These are phyloP conservation scores for Metschnikowia santaceciliae DNA, from an alignment of 805 yeast genomes.

Conservation along the genomic window DNA sequence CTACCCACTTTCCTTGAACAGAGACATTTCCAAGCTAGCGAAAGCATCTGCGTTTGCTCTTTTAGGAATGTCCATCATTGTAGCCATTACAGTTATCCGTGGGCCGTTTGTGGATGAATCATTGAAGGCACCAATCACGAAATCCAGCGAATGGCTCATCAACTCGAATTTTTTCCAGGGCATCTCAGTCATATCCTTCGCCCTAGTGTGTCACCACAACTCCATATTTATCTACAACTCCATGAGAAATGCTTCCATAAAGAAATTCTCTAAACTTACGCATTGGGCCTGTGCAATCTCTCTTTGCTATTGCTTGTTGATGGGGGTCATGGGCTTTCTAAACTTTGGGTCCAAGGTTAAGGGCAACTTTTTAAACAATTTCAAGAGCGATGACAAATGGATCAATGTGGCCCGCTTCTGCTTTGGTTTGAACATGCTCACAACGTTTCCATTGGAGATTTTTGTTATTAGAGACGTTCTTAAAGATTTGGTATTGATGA, in stretches of 20 bases:
- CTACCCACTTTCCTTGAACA: constrained; percentile 74
- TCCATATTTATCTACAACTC: constrained; percentile 88
- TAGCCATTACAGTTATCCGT: constrained; percentile 63
- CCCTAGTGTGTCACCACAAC: constrained; percentile 93
- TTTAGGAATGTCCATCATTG: constrained; percentile 77
- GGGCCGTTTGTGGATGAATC: constrained; percentile 60
- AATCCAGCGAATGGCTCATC: constrained; percentile 44
- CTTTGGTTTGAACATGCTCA: constrained; percentile 88
- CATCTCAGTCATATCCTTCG: constrained; percentile 90
- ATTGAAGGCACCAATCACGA: constrained; percentile 46
- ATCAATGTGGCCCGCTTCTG: constrained; percentile 87
- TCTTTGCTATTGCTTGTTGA: constrained; percentile 68
- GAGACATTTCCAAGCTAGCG: constrained; percentile 81
- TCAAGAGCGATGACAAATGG: constrained; percentile 66
- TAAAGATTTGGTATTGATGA: constrained; percentile 51
- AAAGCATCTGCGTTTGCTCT: constrained; percentile 84
- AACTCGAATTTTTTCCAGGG: constrained; percentile 76
- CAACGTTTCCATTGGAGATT: constrained; percentile 86
- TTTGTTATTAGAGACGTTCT: constrained; percentile 87
- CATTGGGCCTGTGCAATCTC: constrained; percentile 82
- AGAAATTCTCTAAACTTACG: constrained; percentile 69
- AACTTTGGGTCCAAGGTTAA: constrained; percentile 74
- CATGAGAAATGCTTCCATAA: constrained; percentile 68
- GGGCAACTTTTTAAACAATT: constrained; percentile 87
- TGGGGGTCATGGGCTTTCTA: constrained; percentile 77